Evolutionary conservation across 495 filamentous ascomycete genomes (phyloP), one percentile per base, ranked within the genome.

Genomic region (Penicillium antarcticum): DNA sequence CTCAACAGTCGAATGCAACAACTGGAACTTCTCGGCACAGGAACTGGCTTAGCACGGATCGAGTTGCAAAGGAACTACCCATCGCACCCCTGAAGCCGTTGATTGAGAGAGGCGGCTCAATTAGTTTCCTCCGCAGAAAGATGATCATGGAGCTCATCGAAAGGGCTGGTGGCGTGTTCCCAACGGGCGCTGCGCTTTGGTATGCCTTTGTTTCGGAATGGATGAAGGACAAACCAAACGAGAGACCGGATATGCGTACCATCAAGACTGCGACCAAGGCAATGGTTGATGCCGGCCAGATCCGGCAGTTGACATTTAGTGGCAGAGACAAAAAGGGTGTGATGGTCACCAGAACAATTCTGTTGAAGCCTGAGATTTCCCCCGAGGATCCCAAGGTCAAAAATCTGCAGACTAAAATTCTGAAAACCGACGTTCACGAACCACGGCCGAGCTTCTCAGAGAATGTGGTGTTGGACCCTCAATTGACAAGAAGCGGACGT

Each of bases 61-160:
- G 5, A 23, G 21, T 9, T 29, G 26, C 5, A 29, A 9, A 4
- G 7, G 1, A 29, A 7, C 26, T 7, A 29, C 26, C 26, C 26
- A 9, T 29, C 26, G 26, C 26, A 29, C 26, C 36, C 9, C 10
- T 23, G 2, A 49, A 34, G 21, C 14, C 18, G 21, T 37, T 53
- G 42, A 52, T 31, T 26, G 62, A 68, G 7, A 62, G 63, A 46
- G 67, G 72, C 18, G 81, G 81, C 17, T 76, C 74, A 5, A 61
- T 80, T 18, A 69, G 65, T 9, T 48, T 75, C 34, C 56, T 78
- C 35, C 74, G 84, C 6, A 79, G 76, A 35, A 80, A 81, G 17
- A 85, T 92, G 34, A 75, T 96, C 36, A 70, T 86, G 54, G 80
- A 88, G 38, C 72, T 95, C 24, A 62, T 95, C 8, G 74, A 86